Conservation (phyloP, 164 flowering plant species). For the Akebia trifoliata region DNA sequence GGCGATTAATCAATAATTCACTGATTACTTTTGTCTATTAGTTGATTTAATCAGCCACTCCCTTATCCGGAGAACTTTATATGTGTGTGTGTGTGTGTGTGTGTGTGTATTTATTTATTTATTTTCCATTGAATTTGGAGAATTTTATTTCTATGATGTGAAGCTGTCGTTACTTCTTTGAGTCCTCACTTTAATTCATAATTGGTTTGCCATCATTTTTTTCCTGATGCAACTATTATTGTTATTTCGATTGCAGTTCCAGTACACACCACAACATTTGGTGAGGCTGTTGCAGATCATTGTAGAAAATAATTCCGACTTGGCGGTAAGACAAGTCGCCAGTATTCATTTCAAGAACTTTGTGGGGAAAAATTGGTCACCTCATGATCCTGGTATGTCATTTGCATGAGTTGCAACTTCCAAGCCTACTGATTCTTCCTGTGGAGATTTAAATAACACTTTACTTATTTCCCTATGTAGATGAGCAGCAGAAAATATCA, state of each 20-base stretch:
- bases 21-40: too few species aligned
- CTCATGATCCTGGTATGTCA: constrained; percentile 68
- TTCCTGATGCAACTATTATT: not conserved
- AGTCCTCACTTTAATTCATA: too few species aligned
- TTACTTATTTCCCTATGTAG: constrained; percentile 27
- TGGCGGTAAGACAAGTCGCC: constrained; percentile 85
- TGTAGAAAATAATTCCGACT: constrained; percentile 74
- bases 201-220: not conserved
- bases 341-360: constrained; percentile 96
- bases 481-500: constrained; percentile 62
- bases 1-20: too few species aligned
- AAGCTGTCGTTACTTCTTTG: too few species aligned
- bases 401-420: not conserved
- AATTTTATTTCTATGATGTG: too few species aligned
- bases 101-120: too few species aligned
- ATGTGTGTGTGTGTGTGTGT: too few species aligned
- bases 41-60: too few species aligned
- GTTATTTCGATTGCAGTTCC: constrained; percentile 44
- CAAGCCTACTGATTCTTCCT: not conserved
- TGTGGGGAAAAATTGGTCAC: constrained; percentile 87
- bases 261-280: constrained; percentile 82
- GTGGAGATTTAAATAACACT: not conserved
- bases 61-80: too few species aligned
- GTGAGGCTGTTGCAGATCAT: constrained; percentile 85
- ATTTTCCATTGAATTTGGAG: too few species aligned